Evolutionary conservation across 164 flowering plant genomes (phyloP), one percentile per base, ranked within the genome.

Genomic region (Macadamia tetraphylla): DNA sequence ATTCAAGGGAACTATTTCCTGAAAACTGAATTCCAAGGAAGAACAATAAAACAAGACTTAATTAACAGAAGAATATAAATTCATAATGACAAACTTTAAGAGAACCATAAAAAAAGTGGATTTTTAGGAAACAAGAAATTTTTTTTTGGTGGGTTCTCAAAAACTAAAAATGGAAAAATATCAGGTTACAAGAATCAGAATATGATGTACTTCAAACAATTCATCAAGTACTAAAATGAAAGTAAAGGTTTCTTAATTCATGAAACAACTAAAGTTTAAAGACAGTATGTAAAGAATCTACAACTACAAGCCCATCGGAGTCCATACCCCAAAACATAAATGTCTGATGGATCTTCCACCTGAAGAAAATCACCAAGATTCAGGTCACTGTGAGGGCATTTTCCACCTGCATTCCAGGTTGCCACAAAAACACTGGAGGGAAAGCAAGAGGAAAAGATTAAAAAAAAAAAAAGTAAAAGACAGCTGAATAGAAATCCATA

Each of bases 1-100:
- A 83, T 87, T 91, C 67, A 91, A 71, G 29, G 97, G 97, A 43
- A 91, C 97, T 67, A 91, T 88, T 82, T 91, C 97, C 86, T 91
- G 95, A 78, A 91, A 91, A 9, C 97, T 91, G 79, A 62, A 52
- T 10, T 23, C 29, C 15, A 60, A 52, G 23, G 43, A 46, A 15
- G 55, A 55, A 42, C 15, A 31, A 13, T 53, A 56, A 12, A 52
- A 18, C 17, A 29, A 43, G 11, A 8, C 35, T 44, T 23, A 7
- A 44, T 8, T 46, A 2, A 46, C 7, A 46, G 51, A 46, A 46
- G 6, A 46, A 46, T 46, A 1, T 46, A 46, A 11, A 9, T 11
- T 46, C 51, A 46, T 46, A 11, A 9, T 46, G 51, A 46, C 51
- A 46, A 46, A 46, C 13, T 46, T 46, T 46, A 43, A 44, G 30